Percentiles rank a stretch among this genome's conserved stretches.
Evolutionary conservation across 352 stramenopile genomes (phyloP).

Genomic region (Globisporangium recalcitrans): DNA sequence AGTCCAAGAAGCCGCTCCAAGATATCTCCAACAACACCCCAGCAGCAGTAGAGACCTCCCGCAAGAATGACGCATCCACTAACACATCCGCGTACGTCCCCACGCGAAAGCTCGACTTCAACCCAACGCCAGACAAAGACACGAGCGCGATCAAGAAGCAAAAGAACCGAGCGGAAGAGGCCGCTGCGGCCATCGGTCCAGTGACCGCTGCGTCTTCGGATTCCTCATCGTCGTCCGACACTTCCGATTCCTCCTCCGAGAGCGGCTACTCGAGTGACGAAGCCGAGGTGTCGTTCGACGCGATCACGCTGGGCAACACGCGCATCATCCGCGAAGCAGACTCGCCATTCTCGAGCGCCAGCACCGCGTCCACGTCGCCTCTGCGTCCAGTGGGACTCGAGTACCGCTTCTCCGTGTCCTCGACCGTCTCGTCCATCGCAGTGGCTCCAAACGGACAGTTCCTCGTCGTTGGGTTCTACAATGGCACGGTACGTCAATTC

Average conservation of each 20-base stretch:
- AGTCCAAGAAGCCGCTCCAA: conserved; percentile 22
- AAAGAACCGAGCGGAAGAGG: conserved; percentile 12
- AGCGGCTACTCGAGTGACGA: conserved; percentile 44
- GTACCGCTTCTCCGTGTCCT: conserved; percentile 55
- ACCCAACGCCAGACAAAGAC: conserved; percentile 31
- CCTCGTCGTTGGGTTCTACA: conserved; percentile 77
- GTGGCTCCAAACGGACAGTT: conserved; percentile 64
- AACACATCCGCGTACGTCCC: conserved; percentile 13
- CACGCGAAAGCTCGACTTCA: conserved; percentile 47
- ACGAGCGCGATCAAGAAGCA: conserved; percentile 2
- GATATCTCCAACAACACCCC: conserved; percentile 38
- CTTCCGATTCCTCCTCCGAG: conserved; percentile 20
- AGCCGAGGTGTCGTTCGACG: conserved; percentile 57
- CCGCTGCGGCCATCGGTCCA: conserved; percentile 6
- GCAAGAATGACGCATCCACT: neutral
- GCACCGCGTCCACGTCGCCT: conserved; percentile 25
- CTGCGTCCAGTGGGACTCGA: conserved; percentile 40
- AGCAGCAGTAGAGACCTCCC: neutral
- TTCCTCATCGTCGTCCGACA: conserved; percentile 25
- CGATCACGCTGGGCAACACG: conserved; percentile 57
- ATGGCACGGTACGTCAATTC: conserved; percentile 46
- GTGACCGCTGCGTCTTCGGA: conserved; percentile 14
- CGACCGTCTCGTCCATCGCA: conserved; percentile 76
- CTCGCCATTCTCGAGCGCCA: conserved; percentile 35
- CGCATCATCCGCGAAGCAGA: conserved; percentile 46